Conservation (phyloP, 768 basidiomycete species). For the Suillus fuscotomentosus region DNA sequence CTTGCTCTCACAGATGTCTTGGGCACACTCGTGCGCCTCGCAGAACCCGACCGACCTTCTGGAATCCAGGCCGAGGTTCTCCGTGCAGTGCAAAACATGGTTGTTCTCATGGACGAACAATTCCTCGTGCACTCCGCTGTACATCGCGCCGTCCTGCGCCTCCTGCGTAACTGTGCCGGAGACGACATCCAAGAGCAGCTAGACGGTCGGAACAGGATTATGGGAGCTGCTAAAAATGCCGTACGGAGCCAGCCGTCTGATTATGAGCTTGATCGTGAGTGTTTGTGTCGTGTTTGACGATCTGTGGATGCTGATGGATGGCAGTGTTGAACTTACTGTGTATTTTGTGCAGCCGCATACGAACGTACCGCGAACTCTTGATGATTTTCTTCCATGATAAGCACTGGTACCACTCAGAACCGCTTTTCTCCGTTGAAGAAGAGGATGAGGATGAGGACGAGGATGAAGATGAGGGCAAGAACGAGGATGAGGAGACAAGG, state of each 20-base stretch:
- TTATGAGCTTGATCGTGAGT: slow-evolving; percentile 84
- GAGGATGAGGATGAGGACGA: slow-evolving; percentile 65
- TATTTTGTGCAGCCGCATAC: slow-evolving; percentile 88
- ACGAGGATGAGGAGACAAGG: slow-evolving; percentile 7
- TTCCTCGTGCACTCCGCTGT: slow-evolving; percentile 91
- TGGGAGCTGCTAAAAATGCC: slow-evolving; percentile 82
- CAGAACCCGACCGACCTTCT: slow-evolving; percentile 79
- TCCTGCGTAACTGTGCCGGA: slow-evolving; percentile 87
- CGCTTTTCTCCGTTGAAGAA: slow-evolving; percentile 73
- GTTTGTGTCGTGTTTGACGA: neutral
- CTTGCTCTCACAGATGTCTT: slow-evolving; percentile 60
- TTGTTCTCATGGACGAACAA: slow-evolving; percentile 87
- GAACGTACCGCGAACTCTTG: slow-evolving; percentile 83
- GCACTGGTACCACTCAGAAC: slow-evolving; percentile 79
- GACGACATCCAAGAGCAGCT: slow-evolving; percentile 87
- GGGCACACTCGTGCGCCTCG: slow-evolving; percentile 79
- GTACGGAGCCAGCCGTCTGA: slow-evolving; percentile 75
- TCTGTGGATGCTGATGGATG: slow-evolving; percentile 8
- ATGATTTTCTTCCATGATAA: slow-evolving; percentile 99
- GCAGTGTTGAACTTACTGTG: slow-evolving; percentile 90
- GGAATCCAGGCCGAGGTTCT: slow-evolving; percentile 93
- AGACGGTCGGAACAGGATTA: slow-evolving; percentile 69
- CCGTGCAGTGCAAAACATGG: slow-evolving; percentile 84
- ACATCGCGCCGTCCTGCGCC: slow-evolving; percentile 81
- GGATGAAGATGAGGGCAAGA: slow-evolving; percentile 27